Evolutionary conservation across 148 eudicot genomes (phyloP), one percentile per base, ranked within the genome.

Genomic region (Spergularia marina): DNA sequence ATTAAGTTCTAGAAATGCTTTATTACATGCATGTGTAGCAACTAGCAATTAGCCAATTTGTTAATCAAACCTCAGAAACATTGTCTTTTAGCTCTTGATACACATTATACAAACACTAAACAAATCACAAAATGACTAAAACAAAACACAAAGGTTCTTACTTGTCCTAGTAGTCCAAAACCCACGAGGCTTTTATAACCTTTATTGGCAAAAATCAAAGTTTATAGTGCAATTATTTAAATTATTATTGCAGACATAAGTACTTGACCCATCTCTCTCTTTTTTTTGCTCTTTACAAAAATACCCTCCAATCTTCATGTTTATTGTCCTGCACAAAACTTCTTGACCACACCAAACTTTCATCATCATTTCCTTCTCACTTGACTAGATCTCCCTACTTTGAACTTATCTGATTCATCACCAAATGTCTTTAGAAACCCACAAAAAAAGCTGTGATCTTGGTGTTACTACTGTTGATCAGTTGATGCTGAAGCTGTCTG

Each of bases 161-260:
- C 47, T 74, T 62, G 53, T 49, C 55, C 58, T 64, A 64, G 68
- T 74, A 51, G 16, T 74, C 76, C 76, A 74, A 73, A 73, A 73
- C 65, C 68, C 70, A 73, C 49, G 76, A 73, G 23, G 59, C 11
- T 14, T 5, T 64, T 23, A 13, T 23, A 21, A 12, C 65, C 18
- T 57, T 52, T 61, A n/a, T 57, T 4, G 5, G 49, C 49, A 44
- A 44, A 3, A 44, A 44, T 44, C 49, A 44, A 44, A 44, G 49
- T 41, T 41, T 41, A 7, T 41, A 7, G 8, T 41, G 6, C 6
- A 41, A 41, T 41, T 41, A 41, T 5, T 41, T 23, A 23, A 41
- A 41, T 41, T 41, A 41, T 41, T 41, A 0, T 41, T 41, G 6
- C 49, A 44, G 5, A 58, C 62, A 58, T 58, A 11, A 58, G 11